Percentiles rank a stretch among this genome's conserved stretches.
phyloP scores from a whole-genome alignment of 495 filamentous ascomycete species.

The Aspergillus sclerotioniger region DNA sequence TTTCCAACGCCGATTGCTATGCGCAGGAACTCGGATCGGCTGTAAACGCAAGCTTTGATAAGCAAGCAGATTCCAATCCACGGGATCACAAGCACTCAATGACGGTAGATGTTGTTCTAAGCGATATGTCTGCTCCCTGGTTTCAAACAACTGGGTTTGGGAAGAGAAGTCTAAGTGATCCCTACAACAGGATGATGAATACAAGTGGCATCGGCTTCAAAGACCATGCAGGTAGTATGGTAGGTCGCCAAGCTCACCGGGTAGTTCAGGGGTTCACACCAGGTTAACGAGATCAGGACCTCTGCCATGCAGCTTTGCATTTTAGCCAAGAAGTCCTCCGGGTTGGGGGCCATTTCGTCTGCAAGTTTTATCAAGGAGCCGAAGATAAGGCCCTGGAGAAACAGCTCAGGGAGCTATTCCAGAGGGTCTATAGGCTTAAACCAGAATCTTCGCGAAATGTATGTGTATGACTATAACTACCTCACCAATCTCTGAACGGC shows the following conservation, averaged over 20 bases:
- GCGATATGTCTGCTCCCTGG: slow-evolving; percentile 99
- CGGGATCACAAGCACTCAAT: slow-evolving; percentile 26
- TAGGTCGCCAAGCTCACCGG: slow-evolving; percentile 41
- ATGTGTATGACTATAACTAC: slow-evolving; percentile 26
- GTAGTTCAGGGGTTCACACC: background rate
- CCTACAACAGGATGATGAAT: slow-evolving; percentile 98
- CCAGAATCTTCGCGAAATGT: slow-evolving; percentile 86
- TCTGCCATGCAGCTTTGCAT: slow-evolving; percentile 77
- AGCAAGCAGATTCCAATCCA: background rate
- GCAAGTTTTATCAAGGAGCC: slow-evolving; percentile 92
- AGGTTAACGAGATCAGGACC: slow-evolving; percentile 50
- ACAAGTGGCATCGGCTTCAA: slow-evolving; percentile 81
- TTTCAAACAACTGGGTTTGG: slow-evolving; percentile 70
- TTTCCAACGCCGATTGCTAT: slow-evolving; percentile 6
- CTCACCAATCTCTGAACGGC: background rate
- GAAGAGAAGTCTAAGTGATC: slow-evolving; percentile 85
- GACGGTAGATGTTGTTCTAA: slow-evolving; percentile 89
- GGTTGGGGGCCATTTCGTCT: slow-evolving; percentile 81
- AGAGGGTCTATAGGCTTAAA: slow-evolving; percentile 78
- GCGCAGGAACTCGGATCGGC: background rate
- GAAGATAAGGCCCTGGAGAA: slow-evolving; percentile 79
- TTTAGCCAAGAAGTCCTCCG: slow-evolving; percentile 85
- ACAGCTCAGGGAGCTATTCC: slow-evolving; percentile 70
- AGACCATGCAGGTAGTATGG: slow-evolving; percentile 96
- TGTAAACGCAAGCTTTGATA: background rate